A percentile compares a stretch with the other conserved stretches of the same genome.
Conservation (phyloP, 73 alveolate species). For the Uronychia binucleata region DNA sequence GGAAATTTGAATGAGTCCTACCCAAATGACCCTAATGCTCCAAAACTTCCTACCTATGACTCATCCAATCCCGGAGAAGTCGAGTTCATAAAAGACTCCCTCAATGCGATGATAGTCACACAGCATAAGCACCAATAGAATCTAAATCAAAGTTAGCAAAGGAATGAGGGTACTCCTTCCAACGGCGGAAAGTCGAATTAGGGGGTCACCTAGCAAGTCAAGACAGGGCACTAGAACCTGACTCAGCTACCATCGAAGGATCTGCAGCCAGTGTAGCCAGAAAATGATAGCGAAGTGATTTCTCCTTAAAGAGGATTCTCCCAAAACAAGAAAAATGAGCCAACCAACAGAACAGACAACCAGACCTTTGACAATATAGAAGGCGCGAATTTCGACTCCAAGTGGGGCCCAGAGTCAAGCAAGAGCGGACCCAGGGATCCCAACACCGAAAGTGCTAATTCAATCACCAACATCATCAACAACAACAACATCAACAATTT, state of each 20-base stretch:
- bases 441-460: not conserved
- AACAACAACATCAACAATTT: slow-evolving; percentile 35
- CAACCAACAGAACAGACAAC: not conserved
- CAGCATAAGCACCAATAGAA: not conserved
- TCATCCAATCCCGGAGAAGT: not conserved
- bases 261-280: not conserved
- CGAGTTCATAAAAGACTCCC: not conserved
- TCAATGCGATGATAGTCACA: not conserved
- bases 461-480: slow-evolving; percentile 27
- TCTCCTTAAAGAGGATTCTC: not conserved
- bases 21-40: not conserved
- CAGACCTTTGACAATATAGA: not conserved
- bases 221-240: not conserved
- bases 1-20: not conserved
- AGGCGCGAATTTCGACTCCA: not conserved
- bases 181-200: not conserved
- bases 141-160: not conserved
- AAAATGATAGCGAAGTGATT: not conserved
- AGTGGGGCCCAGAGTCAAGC: not conserved
- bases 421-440: not conserved
- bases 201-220: too few relatives aligned
- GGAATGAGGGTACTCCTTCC: too few relatives aligned
- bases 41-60: not conserved
- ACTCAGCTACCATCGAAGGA: not conserved
- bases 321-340: not conserved